Percentiles rank a stretch among this genome's conserved stretches.
Evolutionary conservation across 306 rosid species (phyloP).

Genomic region (Dalbergia oliveri): DNA sequence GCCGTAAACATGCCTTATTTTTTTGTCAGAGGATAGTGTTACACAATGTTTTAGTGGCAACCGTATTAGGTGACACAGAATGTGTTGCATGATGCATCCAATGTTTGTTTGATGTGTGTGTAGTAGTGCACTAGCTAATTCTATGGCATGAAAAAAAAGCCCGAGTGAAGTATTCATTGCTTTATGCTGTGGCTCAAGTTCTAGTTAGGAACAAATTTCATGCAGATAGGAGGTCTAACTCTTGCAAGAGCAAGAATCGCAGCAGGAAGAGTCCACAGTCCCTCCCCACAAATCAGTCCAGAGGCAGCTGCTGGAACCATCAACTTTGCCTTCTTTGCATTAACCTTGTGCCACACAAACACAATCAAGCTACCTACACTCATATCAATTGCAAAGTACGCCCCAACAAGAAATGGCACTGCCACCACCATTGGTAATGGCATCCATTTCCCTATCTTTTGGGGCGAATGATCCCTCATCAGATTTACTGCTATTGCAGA

Average conservation of each 20-base stretch:
- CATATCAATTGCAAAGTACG: slow-evolving; percentile 91
- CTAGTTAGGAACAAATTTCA: slow-evolving; percentile 80
- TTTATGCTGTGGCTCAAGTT: slow-evolving; percentile 18
- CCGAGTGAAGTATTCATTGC: slow-evolving; percentile 15
- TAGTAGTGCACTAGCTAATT: slow-evolving; percentile 22
- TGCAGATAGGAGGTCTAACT: slow-evolving; percentile 88
- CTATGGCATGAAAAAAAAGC: slow-evolving; percentile 11
- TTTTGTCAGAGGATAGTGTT: slow-evolving; percentile 31
- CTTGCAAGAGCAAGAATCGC: slow-evolving; percentile 89
- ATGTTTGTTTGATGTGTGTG: slow-evolving; percentile 29
- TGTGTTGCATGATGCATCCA: slow-evolving; percentile 7
- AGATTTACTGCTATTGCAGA: slow-evolving; percentile 51
- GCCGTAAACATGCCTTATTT: slow-evolving; percentile 33
- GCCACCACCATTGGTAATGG: slow-evolving; percentile 98
- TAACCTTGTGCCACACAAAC: slow-evolving; percentile 68
- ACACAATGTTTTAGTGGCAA: slow-evolving; percentile 37
- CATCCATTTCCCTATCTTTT: slow-evolving; percentile 84
- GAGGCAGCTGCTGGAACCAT: slow-evolving; percentile 92
- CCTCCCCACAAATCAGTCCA: slow-evolving; percentile 95
- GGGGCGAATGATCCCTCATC: slow-evolving; percentile 53
- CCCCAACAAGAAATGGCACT: slow-evolving; percentile 90
- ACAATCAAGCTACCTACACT: slow-evolving; percentile 71
- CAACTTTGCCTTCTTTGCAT: slow-evolving; percentile 62
- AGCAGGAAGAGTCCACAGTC: slow-evolving; percentile 93
- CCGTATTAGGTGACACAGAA: slow-evolving; percentile 11